Base-by-base conservation (phyloP, 352 stramenopile species). In the Pythium rhizo-oryzae region DNA sequence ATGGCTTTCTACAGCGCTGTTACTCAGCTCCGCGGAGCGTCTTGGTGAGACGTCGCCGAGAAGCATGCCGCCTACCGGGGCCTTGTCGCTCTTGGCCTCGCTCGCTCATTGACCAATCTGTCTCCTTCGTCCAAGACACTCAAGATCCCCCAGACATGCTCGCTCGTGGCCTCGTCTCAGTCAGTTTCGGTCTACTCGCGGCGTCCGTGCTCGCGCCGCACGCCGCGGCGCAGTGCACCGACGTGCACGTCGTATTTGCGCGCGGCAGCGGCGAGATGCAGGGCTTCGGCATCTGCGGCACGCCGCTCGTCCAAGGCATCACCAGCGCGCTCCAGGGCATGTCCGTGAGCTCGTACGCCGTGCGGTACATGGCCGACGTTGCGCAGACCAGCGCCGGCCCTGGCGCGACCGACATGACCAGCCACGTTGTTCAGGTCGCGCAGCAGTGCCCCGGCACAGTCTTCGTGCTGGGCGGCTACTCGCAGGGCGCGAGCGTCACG, bases 361-460 rank as follows among this genome's bases (percentile, higher is more conserved):
- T 77, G 18, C 41, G 49, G 23, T 82, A 82, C 55, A 23, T 60
- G 13, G 72, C 75, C 3, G 68, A 66, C 0, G 37, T 23, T 16
- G 37, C 51, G 5, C 66, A 75, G 35, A 75, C 70, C 7, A 79
- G 68, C 23, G 70, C 63, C 5, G 62, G 71, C 0, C 65, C 75
- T 58, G 69, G 67, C 8, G 72, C 72, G 30, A 80, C 69, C 23
- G 75, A 70, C 44, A 75, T 82, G 72, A 73, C 69, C 52, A 78
- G 72, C 47, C 64, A 79, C 18, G 65, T 82, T 52, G 21, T 57
- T 44, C 65, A 41, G 8, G 62, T 70, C 8, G 66, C 75, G 4
- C 33, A 67, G n/a, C 18, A 74, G 46, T 82, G 75, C 49, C 69
- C 75, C 0, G 69, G 76, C 69, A 18, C 56, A 5, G 56, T 53